Evolutionary conservation across 2,329 filamentous ascomycete species (phyloP).

Genomic region (Lomentospora prolificans): DNA sequence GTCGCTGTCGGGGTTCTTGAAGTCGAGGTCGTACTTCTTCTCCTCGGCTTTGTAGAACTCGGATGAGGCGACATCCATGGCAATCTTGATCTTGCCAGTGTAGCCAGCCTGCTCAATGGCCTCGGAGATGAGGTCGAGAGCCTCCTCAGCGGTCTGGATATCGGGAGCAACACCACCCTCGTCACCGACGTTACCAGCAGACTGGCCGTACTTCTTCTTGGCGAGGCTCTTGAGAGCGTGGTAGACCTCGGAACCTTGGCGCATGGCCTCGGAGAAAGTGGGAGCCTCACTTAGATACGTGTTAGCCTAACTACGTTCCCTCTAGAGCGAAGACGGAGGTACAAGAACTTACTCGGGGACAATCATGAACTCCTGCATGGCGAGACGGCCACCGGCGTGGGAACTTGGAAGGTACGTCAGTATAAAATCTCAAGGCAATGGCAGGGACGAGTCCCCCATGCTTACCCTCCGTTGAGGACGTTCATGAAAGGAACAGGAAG

Average conservation of each 20-base stretch:
- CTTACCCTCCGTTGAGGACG: constrained; percentile 69
- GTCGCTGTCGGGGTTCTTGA: constrained; percentile 99
- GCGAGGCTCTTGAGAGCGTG: constrained; percentile 92
- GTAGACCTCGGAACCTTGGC: constrained; percentile 96
- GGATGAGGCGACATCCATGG: constrained; percentile 97
- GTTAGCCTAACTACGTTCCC: no score
- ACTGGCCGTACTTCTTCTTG: constrained; percentile 99
- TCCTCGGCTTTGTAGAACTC: constrained; percentile 97
- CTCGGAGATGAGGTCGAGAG: constrained; percentile 88
- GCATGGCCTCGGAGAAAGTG: constrained; percentile 90
- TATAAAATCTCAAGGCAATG: no score
- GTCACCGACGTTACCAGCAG: constrained; percentile 96
- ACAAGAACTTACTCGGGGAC: constrained; percentile 66
- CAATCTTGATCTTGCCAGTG: constrained; percentile 92
- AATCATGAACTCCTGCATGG: constrained; percentile 97
- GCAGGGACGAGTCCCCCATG: constrained; percentile 4
- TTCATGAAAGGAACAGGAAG: constrained; percentile 91
- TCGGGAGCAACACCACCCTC: constrained; percentile 99
- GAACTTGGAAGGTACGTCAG: no score
- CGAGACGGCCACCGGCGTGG: constrained; percentile 91
- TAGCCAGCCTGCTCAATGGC: constrained; percentile 94
- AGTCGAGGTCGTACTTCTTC: constrained; percentile 99
- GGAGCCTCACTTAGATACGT: constrained; percentile 55
- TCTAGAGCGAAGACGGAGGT: no score
- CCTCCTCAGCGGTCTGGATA: constrained; percentile 95